Percentiles rank a stretch among this genome's conserved stretches.
These are phyloP conservation scores for Exophiala oligosperma DNA, from an alignment of 2,329 filamentous ascomycete genomes.

Conservation along the genomic window DNA sequence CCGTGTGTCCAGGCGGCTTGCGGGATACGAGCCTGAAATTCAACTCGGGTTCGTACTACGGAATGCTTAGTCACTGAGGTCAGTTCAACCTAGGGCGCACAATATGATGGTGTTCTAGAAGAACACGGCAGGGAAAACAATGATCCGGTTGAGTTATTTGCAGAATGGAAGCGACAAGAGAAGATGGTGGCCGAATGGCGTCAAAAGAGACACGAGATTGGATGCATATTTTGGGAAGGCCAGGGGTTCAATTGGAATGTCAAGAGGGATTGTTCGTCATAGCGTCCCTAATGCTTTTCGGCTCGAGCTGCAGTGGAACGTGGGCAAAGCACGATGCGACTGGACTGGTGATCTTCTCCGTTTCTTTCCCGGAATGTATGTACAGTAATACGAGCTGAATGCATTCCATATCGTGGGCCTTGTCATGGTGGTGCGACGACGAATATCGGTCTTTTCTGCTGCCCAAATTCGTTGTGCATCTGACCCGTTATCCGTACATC, in stretches of 20 bases:
- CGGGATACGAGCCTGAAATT: too few relatives aligned
- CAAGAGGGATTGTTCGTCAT: background rate
- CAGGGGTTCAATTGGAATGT: slow-evolving; percentile 15
- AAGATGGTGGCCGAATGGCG: slow-evolving; percentile 4
- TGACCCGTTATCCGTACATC: background rate
- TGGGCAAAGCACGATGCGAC: background rate
- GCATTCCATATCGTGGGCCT: background rate
- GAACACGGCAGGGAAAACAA: slow-evolving; percentile 11
- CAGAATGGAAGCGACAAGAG: background rate
- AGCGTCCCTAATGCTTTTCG: background rate
- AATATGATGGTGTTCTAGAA: background rate
- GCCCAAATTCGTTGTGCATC: background rate
- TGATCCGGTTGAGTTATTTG: slow-evolving; percentile 12
- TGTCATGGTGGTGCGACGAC: background rate
- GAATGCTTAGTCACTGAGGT: too few relatives aligned
- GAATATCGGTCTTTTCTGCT: background rate
- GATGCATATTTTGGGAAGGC: background rate
- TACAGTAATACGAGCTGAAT: background rate
- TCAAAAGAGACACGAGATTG: slow-evolving; percentile 7
- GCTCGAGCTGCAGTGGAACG: background rate
- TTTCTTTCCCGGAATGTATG: too few relatives aligned
- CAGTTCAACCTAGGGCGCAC: background rate
- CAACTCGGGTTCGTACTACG: too few relatives aligned
- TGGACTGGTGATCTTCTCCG: too few relatives aligned
- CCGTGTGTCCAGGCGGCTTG: background rate